Conservation (phyloP, 129 eudicot species). For the Solidago caesia region DNA sequence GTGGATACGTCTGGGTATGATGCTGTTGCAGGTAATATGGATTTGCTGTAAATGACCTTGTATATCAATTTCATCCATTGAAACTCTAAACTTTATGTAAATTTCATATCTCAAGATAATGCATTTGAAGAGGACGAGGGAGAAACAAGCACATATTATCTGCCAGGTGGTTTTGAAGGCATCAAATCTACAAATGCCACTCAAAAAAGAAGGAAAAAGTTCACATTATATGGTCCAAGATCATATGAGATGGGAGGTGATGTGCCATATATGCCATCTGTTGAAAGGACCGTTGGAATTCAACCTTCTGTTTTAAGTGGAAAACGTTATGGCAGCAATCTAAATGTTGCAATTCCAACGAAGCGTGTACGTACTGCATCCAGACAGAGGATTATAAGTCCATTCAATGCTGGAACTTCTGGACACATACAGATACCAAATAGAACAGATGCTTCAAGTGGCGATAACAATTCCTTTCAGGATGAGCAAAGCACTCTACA, state of each 20-base stretch:
- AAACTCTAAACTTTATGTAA: slow-evolving; percentile 24
- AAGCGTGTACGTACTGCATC: slow-evolving; percentile 93
- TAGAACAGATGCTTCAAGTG: slow-evolving; percentile 93
- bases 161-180: slow-evolving; percentile 55
- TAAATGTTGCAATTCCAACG: slow-evolving; percentile 76
- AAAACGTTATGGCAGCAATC: slow-evolving; percentile 65
- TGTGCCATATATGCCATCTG: slow-evolving; percentile 37
- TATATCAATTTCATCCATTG: neutral
- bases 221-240: slow-evolving; percentile 49
- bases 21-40: slow-evolving; percentile 60
- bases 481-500: slow-evolving; percentile 80
- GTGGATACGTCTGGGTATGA: slow-evolving; percentile 75
- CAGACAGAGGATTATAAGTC: slow-evolving; percentile 78
- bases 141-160: slow-evolving; percentile 62
- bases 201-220: slow-evolving; percentile 61
- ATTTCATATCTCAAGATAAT: slow-evolving; percentile 50
- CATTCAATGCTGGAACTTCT: slow-evolving; percentile 65
- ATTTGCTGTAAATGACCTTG: neutral
- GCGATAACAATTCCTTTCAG: slow-evolving; percentile 90
- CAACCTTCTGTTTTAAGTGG: slow-evolving; percentile 55
- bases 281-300: slow-evolving; percentile 50
- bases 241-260: slow-evolving; percentile 58
- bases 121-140: slow-evolving; percentile 87
- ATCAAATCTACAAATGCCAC: slow-evolving; percentile 50
- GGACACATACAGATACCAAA: slow-evolving; percentile 56